These are phyloP conservation scores for Plasmodium relictum DNA, from an alignment of 169 alveolate genomes.

Conservation along the genomic window DNA sequence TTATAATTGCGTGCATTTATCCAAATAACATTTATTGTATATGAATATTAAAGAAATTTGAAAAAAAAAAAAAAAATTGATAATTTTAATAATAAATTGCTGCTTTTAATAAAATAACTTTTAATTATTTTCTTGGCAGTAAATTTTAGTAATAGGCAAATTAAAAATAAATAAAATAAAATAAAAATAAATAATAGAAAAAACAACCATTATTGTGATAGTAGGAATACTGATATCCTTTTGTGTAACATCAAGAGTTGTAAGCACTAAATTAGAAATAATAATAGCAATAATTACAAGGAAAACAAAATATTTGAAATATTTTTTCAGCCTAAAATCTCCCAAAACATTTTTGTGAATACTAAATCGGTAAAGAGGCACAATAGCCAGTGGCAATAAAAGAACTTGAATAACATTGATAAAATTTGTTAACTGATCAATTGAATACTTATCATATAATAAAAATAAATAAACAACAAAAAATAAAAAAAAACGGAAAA, in stretches of 20 bases:
- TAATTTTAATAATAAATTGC: neutral
- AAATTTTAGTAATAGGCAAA: slow-evolving; percentile 56
- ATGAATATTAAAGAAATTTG: neutral
- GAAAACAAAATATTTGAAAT: slow-evolving; percentile 31
- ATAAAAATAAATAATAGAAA: slow-evolving; percentile 26
- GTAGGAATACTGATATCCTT: neutral
- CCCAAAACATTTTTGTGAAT: slow-evolving; percentile 75
- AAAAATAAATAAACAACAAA: slow-evolving; percentile 38
- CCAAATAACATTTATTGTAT: neutral
- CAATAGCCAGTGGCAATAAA: slow-evolving; percentile 65
- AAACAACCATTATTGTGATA: slow-evolving; percentile 4
- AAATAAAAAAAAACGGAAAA: slow-evolving; percentile 57
- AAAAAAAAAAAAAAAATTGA: neutral
- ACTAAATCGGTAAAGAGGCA: slow-evolving; percentile 65
- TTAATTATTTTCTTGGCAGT: neutral
- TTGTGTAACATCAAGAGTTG: slow-evolving; percentile 42
- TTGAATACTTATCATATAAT: slow-evolving; percentile 53
- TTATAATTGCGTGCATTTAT: neutral
- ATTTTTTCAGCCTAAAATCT: slow-evolving; percentile 35
- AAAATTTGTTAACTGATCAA: slow-evolving; percentile 72
- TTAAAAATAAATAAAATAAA: slow-evolving; percentile 34
- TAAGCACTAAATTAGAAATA: slow-evolving; percentile 39
- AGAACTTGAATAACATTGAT: slow-evolving; percentile 65
- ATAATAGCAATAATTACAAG: slow-evolving; percentile 58
- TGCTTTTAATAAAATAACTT: neutral